Percentiles rank a stretch among this genome's conserved stretches.
Evolutionary conservation across 352 stramenopile species (phyloP).

Genomic region (Pythium grandisporangium): DNA sequence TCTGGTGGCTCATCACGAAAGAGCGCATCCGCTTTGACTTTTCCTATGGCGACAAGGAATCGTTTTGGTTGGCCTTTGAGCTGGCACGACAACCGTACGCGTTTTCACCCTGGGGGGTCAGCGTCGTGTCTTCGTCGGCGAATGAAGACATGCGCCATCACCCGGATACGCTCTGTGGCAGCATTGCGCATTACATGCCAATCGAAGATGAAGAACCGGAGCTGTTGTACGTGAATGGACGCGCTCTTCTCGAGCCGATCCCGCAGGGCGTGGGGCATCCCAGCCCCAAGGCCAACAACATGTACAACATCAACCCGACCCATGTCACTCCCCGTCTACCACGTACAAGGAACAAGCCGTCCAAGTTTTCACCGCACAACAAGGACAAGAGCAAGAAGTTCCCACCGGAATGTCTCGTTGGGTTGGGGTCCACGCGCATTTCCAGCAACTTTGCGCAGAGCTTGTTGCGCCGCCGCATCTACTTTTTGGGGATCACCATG

Average conservation of each 20-base stretch:
- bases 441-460: conserved; percentile 17
- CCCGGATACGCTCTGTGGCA: conserved; percentile 52
- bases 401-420: conserved; percentile 33
- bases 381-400: conserved; percentile 5
- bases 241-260: conserved; percentile 39
- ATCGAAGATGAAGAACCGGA: conserved; percentile 12
- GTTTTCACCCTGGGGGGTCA: conserved; percentile 59
- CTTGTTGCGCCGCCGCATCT: conserved; percentile 25
- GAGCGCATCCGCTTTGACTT: conserved; percentile 55
- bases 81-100: conserved; percentile 37
- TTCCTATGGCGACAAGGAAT: conserved; percentile 66
- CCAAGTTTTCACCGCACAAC: not conserved
- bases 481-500: too few species aligned
- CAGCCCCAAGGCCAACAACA: conserved; percentile 13
- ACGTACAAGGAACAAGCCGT: not conserved
- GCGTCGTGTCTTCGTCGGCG: conserved; percentile 28
- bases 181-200: conserved; percentile 51
- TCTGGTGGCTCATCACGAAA: conserved; percentile 61
- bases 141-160: conserved; percentile 48
- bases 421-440: conserved; percentile 27
- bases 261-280: conserved; percentile 8
- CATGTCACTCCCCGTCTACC: conserved; percentile 20
- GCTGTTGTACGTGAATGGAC: conserved; percentile 51
- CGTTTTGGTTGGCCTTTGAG: conserved; percentile 69
- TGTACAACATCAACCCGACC: conserved; percentile 22